Conservation (phyloP, 169 alveolate genomes). For the Babesia bovis region DNA sequence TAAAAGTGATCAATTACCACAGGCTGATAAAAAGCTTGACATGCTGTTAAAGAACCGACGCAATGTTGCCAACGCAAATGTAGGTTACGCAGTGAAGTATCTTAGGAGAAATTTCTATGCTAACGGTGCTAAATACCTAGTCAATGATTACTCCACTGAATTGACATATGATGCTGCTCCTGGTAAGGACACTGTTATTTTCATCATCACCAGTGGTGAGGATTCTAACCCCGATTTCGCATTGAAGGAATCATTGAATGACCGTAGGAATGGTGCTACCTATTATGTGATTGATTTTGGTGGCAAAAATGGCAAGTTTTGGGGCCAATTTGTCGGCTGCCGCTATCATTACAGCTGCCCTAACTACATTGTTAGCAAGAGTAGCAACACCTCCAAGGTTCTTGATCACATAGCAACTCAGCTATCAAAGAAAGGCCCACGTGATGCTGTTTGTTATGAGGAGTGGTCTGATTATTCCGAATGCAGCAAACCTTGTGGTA, state of each 20-base stretch:
- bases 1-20: neutral
- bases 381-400: neutral
- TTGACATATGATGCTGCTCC: constrained; percentile 11
- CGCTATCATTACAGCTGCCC: constrained; percentile 26
- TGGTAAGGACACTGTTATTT: constrained; percentile 46
- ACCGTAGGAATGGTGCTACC: constrained; percentile 52
- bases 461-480: constrained; percentile 51
- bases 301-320: neutral
- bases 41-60: constrained; percentile 23
- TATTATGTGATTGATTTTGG: constrained; percentile 48
- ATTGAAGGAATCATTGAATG: constrained; percentile 25
- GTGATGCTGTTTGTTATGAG: constrained; percentile 58
- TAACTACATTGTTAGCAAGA: constrained; percentile 1
- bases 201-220: constrained; percentile 45
- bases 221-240: constrained; percentile 36
- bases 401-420: constrained; percentile 15
- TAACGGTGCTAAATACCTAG: constrained; percentile 9
- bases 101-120: constrained; percentile 21
- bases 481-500: constrained; percentile 59
- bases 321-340: constrained; percentile 59
- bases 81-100: constrained; percentile 51
- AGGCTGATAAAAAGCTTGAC: constrained; percentile 1
- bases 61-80: neutral
- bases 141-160: constrained; percentile 6
- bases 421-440: constrained; percentile 2